Evolutionary conservation across 2,329 filamentous ascomycete genomes (phyloP), one percentile per base, ranked within the genome.

Genomic region (Alternaria arborescens): DNA sequence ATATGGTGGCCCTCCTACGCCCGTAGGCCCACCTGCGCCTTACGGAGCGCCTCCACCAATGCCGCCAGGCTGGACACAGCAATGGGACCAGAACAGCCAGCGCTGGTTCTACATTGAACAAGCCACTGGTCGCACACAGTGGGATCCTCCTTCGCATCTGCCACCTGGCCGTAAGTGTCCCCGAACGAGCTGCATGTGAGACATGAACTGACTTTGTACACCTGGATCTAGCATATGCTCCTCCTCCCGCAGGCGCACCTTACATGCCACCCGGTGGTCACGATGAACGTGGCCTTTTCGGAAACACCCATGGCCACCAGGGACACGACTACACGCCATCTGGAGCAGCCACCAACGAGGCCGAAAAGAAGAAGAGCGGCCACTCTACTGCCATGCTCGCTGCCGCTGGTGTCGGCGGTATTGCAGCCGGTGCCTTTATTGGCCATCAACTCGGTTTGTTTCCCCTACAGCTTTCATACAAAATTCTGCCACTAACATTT

Each of bases 71-170:
- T 91, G 89, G 88, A 79, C 81, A 28, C 81, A 87, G 24, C 85
- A 89, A 75, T 91, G 85, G 78, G 88, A 91, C 66, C 83, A 86
- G 58, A 82, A 81, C 59, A 80, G 83, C 61, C 85, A 88, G 71
- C 85, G 86, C 56, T 90, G 86, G 80, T 91, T 86, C 79, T 91
- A 89, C 71, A 82, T 87, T 58, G 87, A 91, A 74, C 79, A 86
- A 58, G 81, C 85, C 47, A 86, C 86, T 12, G 87, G 87, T 20
- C 84, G 83, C 59, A 85, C 86, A 0, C 88, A 90, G 75, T 91
- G 88, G 88, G 87, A 89, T 63, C 81, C 83, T 16, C 87, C 88
- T 3, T 77, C 78, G 12, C 64, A 69, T 50, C 44, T 73, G 12
- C 73, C 73, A n/a, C 72, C 71, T 26, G 75, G 73, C 5, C 70